Evolutionary conservation across 2,329 filamentous ascomycete species (phyloP).

Genomic region (Verruconis gallopava): DNA sequence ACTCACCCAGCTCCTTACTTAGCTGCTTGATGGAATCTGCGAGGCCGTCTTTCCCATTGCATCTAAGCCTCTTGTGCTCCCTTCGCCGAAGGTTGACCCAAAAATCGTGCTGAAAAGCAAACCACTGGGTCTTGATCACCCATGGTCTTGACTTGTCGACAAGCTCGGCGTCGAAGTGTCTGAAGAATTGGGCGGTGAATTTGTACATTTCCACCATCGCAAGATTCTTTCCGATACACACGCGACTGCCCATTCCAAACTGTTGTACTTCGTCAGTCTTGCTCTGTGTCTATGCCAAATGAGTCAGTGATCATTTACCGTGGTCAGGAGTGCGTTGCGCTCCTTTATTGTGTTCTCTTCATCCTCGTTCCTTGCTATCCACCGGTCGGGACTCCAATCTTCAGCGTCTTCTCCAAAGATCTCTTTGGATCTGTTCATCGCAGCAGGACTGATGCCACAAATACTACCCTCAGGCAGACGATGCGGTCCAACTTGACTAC

Average conservation of each 20-base stretch:
- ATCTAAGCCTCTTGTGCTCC: background rate
- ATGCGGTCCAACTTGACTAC: background rate
- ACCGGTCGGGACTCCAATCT: conserved; percentile 23
- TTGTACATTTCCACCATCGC: conserved; percentile 13
- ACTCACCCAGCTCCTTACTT: no score
- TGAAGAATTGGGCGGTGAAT: conserved; percentile 13
- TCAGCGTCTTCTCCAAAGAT: conserved; percentile 22
- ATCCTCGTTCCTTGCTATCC: conserved; percentile 13
- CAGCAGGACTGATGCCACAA: background rate
- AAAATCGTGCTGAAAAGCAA: conserved; percentile 12
- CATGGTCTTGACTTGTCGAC: conserved; percentile 11
- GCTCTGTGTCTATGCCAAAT: no score
- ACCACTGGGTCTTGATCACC: conserved; percentile 11
- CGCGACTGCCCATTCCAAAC: background rate
- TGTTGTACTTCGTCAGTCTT: no score
- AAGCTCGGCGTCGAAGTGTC: conserved; percentile 13
- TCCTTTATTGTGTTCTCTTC: background rate
- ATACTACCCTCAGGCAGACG: background rate
- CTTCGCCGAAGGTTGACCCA: conserved; percentile 4
- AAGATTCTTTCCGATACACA: background rate
- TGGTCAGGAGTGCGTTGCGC: background rate
- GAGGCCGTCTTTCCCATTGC: no score
- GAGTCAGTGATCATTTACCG: background rate
- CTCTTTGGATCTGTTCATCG: conserved; percentile 7
- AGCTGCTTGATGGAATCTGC: no score